Percentiles rank a stretch among this genome's conserved stretches.
Conservation (phyloP, 2,329 filamentous ascomycete species). For the Pestalotiopsis sp. region DNA sequence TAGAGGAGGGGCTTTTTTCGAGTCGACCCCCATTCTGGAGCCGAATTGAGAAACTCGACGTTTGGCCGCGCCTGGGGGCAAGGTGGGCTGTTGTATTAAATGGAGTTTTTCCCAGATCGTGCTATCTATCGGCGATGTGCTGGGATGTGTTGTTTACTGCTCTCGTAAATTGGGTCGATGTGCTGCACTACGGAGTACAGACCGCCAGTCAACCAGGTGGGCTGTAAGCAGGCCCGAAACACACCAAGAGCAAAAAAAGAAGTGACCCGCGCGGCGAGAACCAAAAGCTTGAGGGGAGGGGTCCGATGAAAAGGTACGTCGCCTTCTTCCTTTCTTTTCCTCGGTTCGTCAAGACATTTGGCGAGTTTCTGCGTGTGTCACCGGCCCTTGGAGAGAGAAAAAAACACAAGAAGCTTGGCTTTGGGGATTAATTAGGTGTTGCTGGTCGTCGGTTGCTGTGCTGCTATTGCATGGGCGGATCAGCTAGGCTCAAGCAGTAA, state of each 20-base stretch:
- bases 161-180: constrained; percentile 4
- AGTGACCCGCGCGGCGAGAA: neutral
- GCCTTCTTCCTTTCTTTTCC: neutral
- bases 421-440: neutral
- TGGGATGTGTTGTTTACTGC: constrained; percentile 7
- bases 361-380: neutral
- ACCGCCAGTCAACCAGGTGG: neutral
- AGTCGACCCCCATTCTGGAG: constrained; percentile 57
- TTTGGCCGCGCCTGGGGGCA: constrained; percentile 1
- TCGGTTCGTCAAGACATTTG: constrained; percentile 11
- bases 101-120: neutral
- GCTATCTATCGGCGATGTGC: neutral
- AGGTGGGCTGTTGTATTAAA: neutral
- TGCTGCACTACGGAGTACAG: neutral
- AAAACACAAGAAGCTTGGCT: neutral
- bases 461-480: neutral
- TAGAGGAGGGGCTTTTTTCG: constrained; percentile 65
- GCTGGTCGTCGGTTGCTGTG: neutral
- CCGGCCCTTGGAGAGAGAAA: neutral
- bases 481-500: neutral
- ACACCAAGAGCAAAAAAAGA: neutral
- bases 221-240: neutral
- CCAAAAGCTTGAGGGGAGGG: neutral
- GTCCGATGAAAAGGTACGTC: neutral
- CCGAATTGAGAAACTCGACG: neutral